These are phyloP conservation scores for Stropharia rugosoannulata DNA, from an alignment of 768 basidiomycete species.

Conservation along the genomic window DNA sequence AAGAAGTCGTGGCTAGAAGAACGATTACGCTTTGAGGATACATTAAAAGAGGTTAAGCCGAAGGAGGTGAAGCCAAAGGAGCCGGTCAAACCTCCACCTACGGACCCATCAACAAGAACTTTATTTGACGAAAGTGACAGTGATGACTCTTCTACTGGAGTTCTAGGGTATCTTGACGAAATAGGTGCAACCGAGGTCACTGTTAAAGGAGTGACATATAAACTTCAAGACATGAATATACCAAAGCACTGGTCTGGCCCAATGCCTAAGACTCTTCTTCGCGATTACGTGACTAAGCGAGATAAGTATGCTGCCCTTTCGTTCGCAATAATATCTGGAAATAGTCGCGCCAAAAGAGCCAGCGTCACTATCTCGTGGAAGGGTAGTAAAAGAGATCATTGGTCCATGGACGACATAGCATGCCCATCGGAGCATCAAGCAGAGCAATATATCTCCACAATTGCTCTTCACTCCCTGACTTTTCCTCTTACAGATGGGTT, in stretches of 20 bases:
- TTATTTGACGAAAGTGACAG: slow-evolving; percentile 54
- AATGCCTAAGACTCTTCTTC: slow-evolving; percentile 73
- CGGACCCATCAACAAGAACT: slow-evolving; percentile 28
- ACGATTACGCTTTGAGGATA: slow-evolving; percentile 24
- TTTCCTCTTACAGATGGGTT: slow-evolving; percentile 68
- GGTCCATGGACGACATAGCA: slow-evolving; percentile 83
- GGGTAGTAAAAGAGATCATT: slow-evolving; percentile 56
- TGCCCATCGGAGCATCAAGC: slow-evolving; percentile 80
- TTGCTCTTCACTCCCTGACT: slow-evolving; percentile 79
- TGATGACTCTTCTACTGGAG: slow-evolving; percentile 52
- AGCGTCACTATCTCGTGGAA: slow-evolving; percentile 75
- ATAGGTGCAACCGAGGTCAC: slow-evolving; percentile 58
- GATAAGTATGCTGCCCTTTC: slow-evolving; percentile 77
- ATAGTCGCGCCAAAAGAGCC: slow-evolving; percentile 75
- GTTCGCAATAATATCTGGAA: slow-evolving; percentile 63
- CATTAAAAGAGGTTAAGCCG: background rate
- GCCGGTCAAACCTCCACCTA: background rate
- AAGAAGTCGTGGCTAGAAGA: slow-evolving; percentile 45
- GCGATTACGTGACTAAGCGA: slow-evolving; percentile 62
- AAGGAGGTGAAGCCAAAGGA: slow-evolving; percentile 8
- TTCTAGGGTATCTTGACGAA: slow-evolving; percentile 75
- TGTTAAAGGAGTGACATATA: slow-evolving; percentile 49
- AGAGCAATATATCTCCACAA: slow-evolving; percentile 84
- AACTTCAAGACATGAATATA: slow-evolving; percentile 69
- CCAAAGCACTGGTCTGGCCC: slow-evolving; percentile 85